These are phyloP conservation scores for Agastache rugosa DNA, from an alignment of 257 asterid species.

Conservation along the genomic window DNA sequence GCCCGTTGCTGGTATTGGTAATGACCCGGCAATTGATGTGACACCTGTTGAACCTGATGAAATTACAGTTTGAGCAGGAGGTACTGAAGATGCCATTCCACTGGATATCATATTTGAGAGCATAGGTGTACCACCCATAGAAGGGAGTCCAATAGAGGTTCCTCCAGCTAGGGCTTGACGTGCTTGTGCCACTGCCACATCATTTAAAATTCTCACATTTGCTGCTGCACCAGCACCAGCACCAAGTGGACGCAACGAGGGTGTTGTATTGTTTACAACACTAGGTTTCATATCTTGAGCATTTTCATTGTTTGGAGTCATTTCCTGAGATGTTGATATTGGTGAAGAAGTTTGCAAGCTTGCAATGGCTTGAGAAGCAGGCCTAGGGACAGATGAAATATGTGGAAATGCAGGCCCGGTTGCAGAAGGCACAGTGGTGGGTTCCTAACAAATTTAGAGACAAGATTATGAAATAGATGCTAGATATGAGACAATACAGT, in stretches of 20 bases:
- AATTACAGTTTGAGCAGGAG: constrained; percentile 71
- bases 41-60: constrained; percentile 71
- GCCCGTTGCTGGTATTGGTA: constrained; percentile 60
- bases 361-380: constrained; percentile 69
- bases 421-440: constrained; percentile 65
- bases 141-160: constrained; percentile 71
- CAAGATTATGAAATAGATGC: constrained; percentile 21
- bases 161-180: constrained; percentile 82
- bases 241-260: constrained; percentile 70
- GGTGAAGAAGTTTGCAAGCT: constrained; percentile 88
- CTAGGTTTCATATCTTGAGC: constrained; percentile 77
- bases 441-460: constrained; percentile 63
- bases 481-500: constrained; percentile 18
- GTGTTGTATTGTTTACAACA: constrained; percentile 51
- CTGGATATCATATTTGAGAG: constrained; percentile 87
- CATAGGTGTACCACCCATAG: constrained; percentile 82
- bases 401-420: constrained; percentile 73
- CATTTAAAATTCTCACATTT: constrained; percentile 82
- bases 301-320: constrained; percentile 51
- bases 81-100: constrained; percentile 79
- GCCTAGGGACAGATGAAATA: constrained; percentile 71
- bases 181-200: constrained; percentile 88
- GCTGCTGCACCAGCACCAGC: constrained; percentile 81
- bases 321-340: constrained; percentile 75
- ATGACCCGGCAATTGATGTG: constrained; percentile 61